Evolutionary conservation across 768 basidiomycete species (phyloP), one percentile per base, ranked within the genome.

Genomic region (Hericium rajendrae): DNA sequence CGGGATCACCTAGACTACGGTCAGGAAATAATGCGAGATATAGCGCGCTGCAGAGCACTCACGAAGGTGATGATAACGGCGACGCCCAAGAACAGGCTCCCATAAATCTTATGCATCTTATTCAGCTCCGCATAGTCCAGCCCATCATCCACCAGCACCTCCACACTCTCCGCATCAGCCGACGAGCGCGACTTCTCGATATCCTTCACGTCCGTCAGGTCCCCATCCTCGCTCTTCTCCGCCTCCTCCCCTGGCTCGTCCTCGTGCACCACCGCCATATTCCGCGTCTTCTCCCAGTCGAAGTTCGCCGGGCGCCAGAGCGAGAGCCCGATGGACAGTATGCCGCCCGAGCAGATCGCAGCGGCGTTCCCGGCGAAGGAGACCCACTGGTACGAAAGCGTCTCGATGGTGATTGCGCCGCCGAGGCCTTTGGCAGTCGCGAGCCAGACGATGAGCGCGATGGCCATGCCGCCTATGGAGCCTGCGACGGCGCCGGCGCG

Each of bases 321-420:
- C 16, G 67, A 66, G 6, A 68, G 53, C 2, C 60, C 62, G 18
- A 65, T 57, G 0, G 67, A 65, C 11, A 68, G 48, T 11, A 67
- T 51, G 18, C 65, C 67, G 4, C 68, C 67, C 11, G 64, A 64
- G 5, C 64, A 54, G 39, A 68, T 64, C 12, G 66, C 65, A 11
- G 65, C 62, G n/a, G 64, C 56, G 51, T 67, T 67, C 10, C 67
- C 67, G 4, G 68, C 68, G 39, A 67, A 66, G 15, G 64, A 66
- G 15, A 64, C 65, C 62, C 63, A 66, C 50, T 64, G 62, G 53
- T 64, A 53, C 38, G 63, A 58, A 3, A 67, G 59, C n/a, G 65
- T 67, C 11, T 57, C 60, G 20, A 70, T 61, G n/a, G 63, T 65
- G 22, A 68, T 63, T 2, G 56, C 53, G 3, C 68, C 68, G 40